phyloP scores from a whole-genome alignment of 805 yeast genomes.

The Isabelozyma heimii region DNA sequence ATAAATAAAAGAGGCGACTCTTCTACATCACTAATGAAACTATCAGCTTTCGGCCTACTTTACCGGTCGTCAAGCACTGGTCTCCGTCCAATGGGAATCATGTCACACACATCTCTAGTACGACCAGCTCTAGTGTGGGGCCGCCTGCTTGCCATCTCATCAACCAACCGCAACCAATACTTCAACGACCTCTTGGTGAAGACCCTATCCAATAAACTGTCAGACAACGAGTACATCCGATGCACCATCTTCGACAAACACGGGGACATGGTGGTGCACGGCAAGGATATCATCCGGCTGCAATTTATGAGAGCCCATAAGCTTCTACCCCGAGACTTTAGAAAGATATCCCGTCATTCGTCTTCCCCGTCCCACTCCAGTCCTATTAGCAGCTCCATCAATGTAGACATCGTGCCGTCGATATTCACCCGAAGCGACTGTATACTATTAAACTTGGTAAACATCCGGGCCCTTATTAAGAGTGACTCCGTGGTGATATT shows the following conservation, averaged over 20 bases:
- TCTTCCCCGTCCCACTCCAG: constrained; percentile 1
- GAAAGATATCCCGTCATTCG: constrained; percentile 43
- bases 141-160: neutral
- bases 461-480: constrained; percentile 52
- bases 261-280: constrained; percentile 44
- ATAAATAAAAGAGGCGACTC: neutral
- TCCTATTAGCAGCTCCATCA: constrained; percentile 12
- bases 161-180: neutral
- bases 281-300: constrained; percentile 42
- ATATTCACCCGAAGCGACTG: constrained; percentile 46
- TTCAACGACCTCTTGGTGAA: constrained; percentile 18
- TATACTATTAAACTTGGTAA: constrained; percentile 46
- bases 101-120: too few relatives aligned
- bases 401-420: constrained; percentile 55
- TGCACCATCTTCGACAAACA: constrained; percentile 48
- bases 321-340: constrained; percentile 56
- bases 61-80: too few relatives aligned
- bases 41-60: too few relatives aligned
- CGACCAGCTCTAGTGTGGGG: too few relatives aligned
- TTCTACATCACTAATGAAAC: too few relatives aligned
- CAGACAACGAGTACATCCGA: constrained; percentile 35
- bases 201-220: constrained; percentile 13
- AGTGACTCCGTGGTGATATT: constrained; percentile 53
- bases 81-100: too few relatives aligned
- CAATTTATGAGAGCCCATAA: constrained; percentile 45